Evolutionary conservation across 2,329 filamentous ascomycete species (phyloP).

Genomic region (Fusarium abutilonis): DNA sequence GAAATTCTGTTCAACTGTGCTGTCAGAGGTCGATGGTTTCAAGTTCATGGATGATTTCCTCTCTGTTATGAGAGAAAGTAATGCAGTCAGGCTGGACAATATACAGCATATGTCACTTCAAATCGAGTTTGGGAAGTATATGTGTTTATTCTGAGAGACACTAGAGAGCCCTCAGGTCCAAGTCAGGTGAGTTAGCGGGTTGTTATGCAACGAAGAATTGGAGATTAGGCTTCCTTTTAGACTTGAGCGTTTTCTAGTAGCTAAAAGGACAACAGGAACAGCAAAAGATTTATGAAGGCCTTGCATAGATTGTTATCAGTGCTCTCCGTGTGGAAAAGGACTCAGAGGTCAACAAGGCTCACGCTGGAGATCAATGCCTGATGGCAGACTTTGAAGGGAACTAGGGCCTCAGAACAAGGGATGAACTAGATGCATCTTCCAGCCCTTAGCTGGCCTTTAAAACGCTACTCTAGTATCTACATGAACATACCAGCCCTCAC

Average conservation of each 20-base stretch:
- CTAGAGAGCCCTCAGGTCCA: background rate
- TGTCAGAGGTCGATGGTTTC: no score
- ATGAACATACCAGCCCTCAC: no score
- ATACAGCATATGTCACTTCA: constrained; percentile 3
- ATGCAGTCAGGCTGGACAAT: constrained; percentile 3
- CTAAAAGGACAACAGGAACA: no score
- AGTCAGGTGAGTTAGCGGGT: background rate
- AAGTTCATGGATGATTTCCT: no score
- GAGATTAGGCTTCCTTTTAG: no score
- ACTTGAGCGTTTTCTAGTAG: no score
- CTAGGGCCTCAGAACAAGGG: constrained; percentile 14
- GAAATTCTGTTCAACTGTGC: no score
- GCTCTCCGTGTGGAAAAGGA: constrained; percentile 10
- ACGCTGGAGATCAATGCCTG: constrained; percentile 13
- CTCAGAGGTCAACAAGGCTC: background rate
- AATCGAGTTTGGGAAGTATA: constrained; percentile 13
- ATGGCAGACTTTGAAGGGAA: background rate
- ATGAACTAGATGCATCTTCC: background rate
- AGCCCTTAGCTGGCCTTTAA: background rate
- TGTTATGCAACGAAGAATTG: no score
- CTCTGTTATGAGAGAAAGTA: background rate
- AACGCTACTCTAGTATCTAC: no score
- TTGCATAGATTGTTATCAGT: background rate
- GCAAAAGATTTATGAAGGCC: constrained; percentile 1
- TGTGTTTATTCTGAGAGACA: background rate